A percentile compares a stretch with the other conserved stretches of the same genome.
These are phyloP conservation scores for Hygrocybe coccinea DNA, from an alignment of 768 basidiomycete genomes.

Conservation along the genomic window DNA sequence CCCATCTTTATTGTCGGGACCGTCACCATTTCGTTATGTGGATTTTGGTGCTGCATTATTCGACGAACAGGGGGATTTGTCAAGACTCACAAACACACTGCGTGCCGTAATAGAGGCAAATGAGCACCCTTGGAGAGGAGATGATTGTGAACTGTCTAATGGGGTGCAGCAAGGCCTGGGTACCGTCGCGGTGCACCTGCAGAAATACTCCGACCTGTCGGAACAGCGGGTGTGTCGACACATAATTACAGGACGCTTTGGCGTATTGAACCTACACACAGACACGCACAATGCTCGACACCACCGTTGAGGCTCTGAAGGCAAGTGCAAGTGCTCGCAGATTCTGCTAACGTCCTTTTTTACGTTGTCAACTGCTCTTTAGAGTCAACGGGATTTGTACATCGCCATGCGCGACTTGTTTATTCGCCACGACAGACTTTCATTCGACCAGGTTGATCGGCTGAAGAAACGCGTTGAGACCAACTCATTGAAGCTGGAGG, in stretches of 20 bases:
- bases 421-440: slow-evolving; percentile 81
- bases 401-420: slow-evolving; percentile 84
- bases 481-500: slow-evolving; percentile 71
- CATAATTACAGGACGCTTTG: background rate
- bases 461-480: slow-evolving; percentile 81
- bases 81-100: slow-evolving; percentile 78
- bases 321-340: slow-evolving; percentile 32
- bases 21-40: slow-evolving; percentile 21
- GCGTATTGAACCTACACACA: slow-evolving; percentile 22
- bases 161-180: slow-evolving; percentile 72
- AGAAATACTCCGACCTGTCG: slow-evolving; percentile 66
- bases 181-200: slow-evolving; percentile 61
- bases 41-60: slow-evolving; percentile 20
- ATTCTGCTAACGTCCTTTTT: background rate
- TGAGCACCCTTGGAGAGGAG: slow-evolving; percentile 78
- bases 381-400: slow-evolving; percentile 82
- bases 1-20: slow-evolving; percentile 30
- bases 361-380: slow-evolving; percentile 15
- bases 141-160: slow-evolving; percentile 72
- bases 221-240: slow-evolving; percentile 59
- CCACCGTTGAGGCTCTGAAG: slow-evolving; percentile 74
- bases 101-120: slow-evolving; percentile 74
- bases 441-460: slow-evolving; percentile 82
- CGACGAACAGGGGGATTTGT: slow-evolving; percentile 68
- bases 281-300: slow-evolving; percentile 60